phyloP scores from a whole-genome alignment of 352 stramenopile genomes.

The Phytophthora constricta region DNA sequence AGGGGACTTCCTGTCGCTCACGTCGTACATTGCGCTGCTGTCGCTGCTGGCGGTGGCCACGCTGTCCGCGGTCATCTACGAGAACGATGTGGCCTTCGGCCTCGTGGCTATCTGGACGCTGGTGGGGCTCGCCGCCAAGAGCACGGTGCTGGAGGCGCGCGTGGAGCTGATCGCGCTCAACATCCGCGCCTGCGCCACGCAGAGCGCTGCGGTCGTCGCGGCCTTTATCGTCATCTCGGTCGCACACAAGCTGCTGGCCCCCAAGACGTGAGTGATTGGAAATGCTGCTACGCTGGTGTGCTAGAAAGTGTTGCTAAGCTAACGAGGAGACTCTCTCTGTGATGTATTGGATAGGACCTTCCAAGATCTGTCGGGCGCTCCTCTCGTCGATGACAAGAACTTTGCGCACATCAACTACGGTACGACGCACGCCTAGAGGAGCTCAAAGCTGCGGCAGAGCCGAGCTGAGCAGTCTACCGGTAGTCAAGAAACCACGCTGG shows the following conservation, averaged over 20 bases:
- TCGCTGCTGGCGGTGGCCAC: slow-evolving; percentile 63
- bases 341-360: slow-evolving; percentile 22
- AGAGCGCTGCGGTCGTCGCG: slow-evolving; percentile 63
- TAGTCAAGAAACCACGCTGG: not conserved
- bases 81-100: slow-evolving; percentile 63
- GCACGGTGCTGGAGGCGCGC: slow-evolving; percentile 47
- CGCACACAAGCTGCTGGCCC: slow-evolving; percentile 39
- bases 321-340: not conserved
- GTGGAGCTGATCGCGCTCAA: slow-evolving; percentile 63
- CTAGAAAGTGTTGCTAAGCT: slow-evolving; percentile 2
- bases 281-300: not conserved
- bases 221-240: slow-evolving; percentile 68
- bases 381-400: slow-evolving; percentile 52
- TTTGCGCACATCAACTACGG: slow-evolving; percentile 49
- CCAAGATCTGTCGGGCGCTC: slow-evolving; percentile 32
- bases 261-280: slow-evolving; percentile 37
- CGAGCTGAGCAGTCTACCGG: not conserved
- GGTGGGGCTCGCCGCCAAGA: slow-evolving; percentile 59
- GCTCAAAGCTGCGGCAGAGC: not conserved
- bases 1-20: slow-evolving; percentile 55
- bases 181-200: slow-evolving; percentile 61
- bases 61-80: slow-evolving; percentile 64
- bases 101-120: slow-evolving; percentile 73
- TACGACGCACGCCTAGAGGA: slow-evolving; percentile 32
- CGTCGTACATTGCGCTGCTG: slow-evolving; percentile 63